Conservation (phyloP, 2,329 filamentous ascomycete species). For the Magnaporthales sp. region DNA sequence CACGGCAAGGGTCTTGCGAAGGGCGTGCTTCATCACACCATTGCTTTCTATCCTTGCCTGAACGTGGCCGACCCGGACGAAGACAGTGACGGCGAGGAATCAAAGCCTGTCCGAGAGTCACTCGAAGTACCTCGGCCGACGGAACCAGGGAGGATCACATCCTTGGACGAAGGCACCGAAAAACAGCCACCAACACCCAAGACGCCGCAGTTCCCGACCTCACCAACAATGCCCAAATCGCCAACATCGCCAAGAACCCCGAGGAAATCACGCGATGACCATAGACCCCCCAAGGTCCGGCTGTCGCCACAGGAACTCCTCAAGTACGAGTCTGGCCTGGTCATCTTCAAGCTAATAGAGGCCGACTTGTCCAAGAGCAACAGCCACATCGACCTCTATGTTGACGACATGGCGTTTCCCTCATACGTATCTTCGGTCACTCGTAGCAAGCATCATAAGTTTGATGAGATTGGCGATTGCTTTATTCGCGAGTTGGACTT, state of each 20-base stretch:
- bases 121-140: conserved; percentile 24
- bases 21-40: conserved; percentile 73
- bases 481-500: conserved; percentile 97
- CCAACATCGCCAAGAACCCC: conserved; percentile 33
- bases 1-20: conserved; percentile 67
- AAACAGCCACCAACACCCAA: conserved; percentile 1
- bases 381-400: conserved; percentile 75
- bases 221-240: conserved; percentile 19
- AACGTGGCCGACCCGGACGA: conserved; percentile 86
- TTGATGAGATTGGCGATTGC: conserved; percentile 91
- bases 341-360: conserved; percentile 92
- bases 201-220: not conserved
- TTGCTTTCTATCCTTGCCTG: conserved; percentile 82
- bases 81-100: conserved; percentile 49
- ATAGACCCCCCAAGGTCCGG: conserved; percentile 63
- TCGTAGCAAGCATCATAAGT: conserved; percentile 57
- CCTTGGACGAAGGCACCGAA: conserved; percentile 19
- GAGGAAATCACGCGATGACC: conserved; percentile 42
- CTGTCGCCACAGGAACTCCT: conserved; percentile 73
- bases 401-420: conserved; percentile 91
- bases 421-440: conserved; percentile 77
- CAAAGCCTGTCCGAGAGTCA: conserved; percentile 12
- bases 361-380: conserved; percentile 71
- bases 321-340: conserved; percentile 80
- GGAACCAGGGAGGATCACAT: conserved; percentile 35